These are phyloP conservation scores for Pharnaceum exiguum DNA, from an alignment of 148 eudicot genomes.

Conservation along the genomic window DNA sequence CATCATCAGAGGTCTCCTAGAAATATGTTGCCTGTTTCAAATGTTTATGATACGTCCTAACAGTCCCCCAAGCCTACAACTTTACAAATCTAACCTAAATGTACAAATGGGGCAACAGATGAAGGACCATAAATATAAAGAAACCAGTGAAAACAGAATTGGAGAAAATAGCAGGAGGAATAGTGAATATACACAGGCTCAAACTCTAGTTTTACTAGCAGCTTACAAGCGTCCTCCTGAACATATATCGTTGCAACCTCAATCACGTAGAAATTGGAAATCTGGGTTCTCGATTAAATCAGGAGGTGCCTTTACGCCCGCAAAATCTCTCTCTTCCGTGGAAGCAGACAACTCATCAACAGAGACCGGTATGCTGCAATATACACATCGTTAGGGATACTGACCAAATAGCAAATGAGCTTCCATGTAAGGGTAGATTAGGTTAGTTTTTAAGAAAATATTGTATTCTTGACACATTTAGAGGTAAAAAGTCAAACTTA, in stretches of 20 bases:
- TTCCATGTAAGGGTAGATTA: neutral
- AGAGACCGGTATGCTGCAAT: conserved; percentile 70
- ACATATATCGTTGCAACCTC: conserved; percentile 14
- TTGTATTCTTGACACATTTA: too few relatives aligned
- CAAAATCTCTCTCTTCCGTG: conserved; percentile 55
- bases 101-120: conserved; percentile 27
- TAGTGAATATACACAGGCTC: conserved; percentile 11
- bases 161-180: neutral
- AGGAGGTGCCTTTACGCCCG: conserved; percentile 54
- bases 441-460: neutral
- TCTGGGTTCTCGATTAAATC: conserved; percentile 59
- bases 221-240: neutral
- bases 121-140: conserved; percentile 8
- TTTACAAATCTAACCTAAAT: conserved; percentile 9
- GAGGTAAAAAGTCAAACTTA: too few relatives aligned
- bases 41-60: too few relatives aligned
- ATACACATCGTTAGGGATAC: conserved; percentile 3
- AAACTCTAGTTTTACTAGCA: neutral
- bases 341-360: conserved; percentile 51
- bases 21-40: too few relatives aligned
- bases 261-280: conserved; percentile 73
- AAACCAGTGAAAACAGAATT: neutral
- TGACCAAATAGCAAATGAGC: neutral
- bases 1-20: too few relatives aligned
- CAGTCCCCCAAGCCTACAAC: conserved; percentile 9